Base-by-base conservation (phyloP, 78 protist genomes). In the Guillardia theta region DNA sequence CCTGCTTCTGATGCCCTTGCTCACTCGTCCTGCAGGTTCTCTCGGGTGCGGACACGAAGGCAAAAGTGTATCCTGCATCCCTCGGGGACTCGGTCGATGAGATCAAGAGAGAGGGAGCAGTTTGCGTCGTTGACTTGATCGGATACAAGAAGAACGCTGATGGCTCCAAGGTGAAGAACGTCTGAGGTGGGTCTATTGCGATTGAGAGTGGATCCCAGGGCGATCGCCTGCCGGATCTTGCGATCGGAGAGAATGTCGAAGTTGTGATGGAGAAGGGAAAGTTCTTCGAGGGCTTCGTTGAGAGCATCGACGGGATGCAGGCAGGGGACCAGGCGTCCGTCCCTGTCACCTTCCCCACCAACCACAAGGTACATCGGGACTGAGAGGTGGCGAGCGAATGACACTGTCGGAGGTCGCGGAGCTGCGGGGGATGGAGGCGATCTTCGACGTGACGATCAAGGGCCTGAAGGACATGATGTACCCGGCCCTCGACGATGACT, bases 291-390 rank as follows among this genome's bases (percentile, higher is more conserved):
- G 83, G 83, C 41, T 70, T 70, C 6, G 83, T 70, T 4, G 83
- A 70, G 83, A 70, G 83, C 83, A 70, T 70, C 83, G 83, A 70
- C 46, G 83, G 83, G 46, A 24, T 70, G 45, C 83, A 70, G 83
- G 83, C 83, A 15, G 83, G 83, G 46, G 83, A 70, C 83, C 46
- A 70, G 83, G 83, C 83, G 33, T 24, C 22, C 83, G 83, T 70
- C 45, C 83, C 83, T 18, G 83, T 70, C 41, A 70, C 83, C 33
- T 70, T 70, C 83, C 83, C 83, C 41, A 36, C 83, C 83, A 70
- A 70, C 83, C 83, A 70, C 41, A 70, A 70, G 83, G 83, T 70
- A 24, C 10, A 50, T 10, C 10, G 30, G 15, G 58, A 50, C 10
- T 15, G 30, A 15, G 58, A 50, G 58, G 58, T 15, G 10, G 58